phyloP scores from a whole-genome alignment of 768 basidiomycete species.

The Chiua virens region DNA sequence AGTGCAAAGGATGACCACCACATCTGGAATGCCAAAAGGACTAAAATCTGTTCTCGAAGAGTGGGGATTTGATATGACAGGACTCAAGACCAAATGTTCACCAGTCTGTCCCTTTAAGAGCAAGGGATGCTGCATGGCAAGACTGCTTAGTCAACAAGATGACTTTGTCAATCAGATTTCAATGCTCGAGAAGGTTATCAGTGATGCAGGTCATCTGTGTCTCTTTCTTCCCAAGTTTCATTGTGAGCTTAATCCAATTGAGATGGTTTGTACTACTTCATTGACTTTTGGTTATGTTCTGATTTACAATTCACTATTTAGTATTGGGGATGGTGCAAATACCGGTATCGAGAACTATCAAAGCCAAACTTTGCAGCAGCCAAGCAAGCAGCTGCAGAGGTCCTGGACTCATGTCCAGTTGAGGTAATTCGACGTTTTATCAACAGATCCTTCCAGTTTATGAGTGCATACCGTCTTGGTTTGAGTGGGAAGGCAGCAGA shows the following conservation, averaged over 20 bases:
- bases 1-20: conserved; percentile 36
- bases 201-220: conserved; percentile 25
- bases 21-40: conserved; percentile 23
- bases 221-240: conserved; percentile 39
- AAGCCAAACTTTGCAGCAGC: conserved; percentile 34
- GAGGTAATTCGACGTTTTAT: conserved; percentile 39
- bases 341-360: conserved; percentile 30
- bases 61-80: conserved; percentile 36
- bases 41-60: conserved; percentile 26
- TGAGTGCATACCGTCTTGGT: conserved; percentile 36
- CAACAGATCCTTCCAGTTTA: conserved; percentile 36
- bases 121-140: conserved; percentile 26
- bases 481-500: conserved; percentile 38
- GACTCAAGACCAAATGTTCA: conserved; percentile 35
- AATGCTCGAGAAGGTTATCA: conserved; percentile 22
- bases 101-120: conserved; percentile 23
- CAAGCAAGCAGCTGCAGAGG: conserved; percentile 26
- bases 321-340: conserved; percentile 28
- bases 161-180: conserved; percentile 26
- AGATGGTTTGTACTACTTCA: conserved; percentile 2
- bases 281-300: neutral
- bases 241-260: conserved; percentile 38
- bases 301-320: neutral
- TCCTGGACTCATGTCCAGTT: conserved; percentile 35
- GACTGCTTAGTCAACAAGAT: conserved; percentile 28